Evolutionary conservation across 2,329 filamentous ascomycete genomes (phyloP).

Genomic region (Venturia nashicola): DNA sequence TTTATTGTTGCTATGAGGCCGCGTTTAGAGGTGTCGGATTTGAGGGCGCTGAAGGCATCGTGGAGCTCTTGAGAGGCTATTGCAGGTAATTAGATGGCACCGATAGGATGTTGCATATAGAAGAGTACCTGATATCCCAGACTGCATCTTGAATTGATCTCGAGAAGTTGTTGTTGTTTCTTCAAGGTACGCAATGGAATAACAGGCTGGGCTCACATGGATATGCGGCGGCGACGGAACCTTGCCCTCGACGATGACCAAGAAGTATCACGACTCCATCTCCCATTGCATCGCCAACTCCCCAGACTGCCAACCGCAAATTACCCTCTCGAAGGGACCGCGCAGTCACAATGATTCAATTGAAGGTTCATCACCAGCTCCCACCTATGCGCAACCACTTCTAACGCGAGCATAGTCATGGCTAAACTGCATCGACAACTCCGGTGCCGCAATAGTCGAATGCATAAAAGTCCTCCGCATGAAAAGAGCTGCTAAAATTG

Average conservation of each 20-base stretch:
- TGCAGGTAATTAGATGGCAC: constrained; percentile 12
- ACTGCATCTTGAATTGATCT: constrained; percentile 49
- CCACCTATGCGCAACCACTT: background rate
- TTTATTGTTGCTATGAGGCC: constrained; percentile 61
- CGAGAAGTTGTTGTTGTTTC: background rate
- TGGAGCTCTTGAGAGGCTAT: constrained; percentile 65
- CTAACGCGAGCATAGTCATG: constrained; percentile 54
- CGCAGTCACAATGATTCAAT: constrained; percentile 29
- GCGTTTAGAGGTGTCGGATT: constrained; percentile 49
- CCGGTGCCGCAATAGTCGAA: constrained; percentile 91
- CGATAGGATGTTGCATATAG: background rate
- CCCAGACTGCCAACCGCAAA: background rate
- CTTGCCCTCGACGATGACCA: background rate
- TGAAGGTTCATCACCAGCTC: constrained; percentile 49
- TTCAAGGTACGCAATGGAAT: background rate
- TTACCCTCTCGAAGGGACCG: constrained; percentile 1
- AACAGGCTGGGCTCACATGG: background rate
- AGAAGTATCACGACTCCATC: background rate
- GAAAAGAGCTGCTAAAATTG: constrained; percentile 78
- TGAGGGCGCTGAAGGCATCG: constrained; percentile 57
- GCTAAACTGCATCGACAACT: constrained; percentile 99
- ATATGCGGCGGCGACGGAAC: background rate
- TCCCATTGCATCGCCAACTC: background rate
- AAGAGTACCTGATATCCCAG: constrained; percentile 56
- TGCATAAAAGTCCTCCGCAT: constrained; percentile 88